Percentiles rank a stretch among this genome's conserved stretches.
Conservation (phyloP, 768 basidiomycete species). For the Cubamyces lactineus region DNA sequence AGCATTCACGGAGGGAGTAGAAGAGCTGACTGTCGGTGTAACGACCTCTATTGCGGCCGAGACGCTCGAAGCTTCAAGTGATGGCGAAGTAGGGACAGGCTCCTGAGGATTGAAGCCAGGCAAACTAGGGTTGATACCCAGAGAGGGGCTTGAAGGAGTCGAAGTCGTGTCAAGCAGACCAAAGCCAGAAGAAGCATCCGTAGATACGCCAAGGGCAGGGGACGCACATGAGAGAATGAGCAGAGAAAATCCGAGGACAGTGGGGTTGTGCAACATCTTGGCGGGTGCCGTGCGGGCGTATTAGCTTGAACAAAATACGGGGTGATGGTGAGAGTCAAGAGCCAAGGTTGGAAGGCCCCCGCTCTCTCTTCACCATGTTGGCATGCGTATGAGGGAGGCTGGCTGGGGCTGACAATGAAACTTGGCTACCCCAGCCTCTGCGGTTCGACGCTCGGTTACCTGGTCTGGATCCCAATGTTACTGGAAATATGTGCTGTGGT, state of each 20-base stretch:
- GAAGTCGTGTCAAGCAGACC: background rate
- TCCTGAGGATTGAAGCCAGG: background rate
- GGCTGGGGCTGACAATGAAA: background rate
- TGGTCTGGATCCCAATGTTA: background rate
- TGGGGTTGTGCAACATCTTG: conserved; percentile 14
- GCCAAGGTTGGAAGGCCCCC: background rate
- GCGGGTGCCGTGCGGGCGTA: conserved; percentile 30
- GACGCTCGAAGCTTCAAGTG: too few species aligned
- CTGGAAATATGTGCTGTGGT: background rate
- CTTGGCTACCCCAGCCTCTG: background rate
- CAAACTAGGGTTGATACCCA: conserved; percentile 3
- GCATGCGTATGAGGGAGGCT: background rate
- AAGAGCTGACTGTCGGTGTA: too few species aligned
- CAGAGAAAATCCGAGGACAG: conserved; percentile 23
- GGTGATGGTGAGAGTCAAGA: background rate
- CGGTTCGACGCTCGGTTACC: background rate
- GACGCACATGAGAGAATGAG: conserved; percentile 25
- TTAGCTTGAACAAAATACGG: background rate
- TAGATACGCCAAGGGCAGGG: conserved; percentile 14
- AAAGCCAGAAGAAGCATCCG: background rate
- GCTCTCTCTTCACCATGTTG: too few species aligned
- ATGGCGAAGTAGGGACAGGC: background rate
- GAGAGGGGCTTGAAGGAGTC: conserved; percentile 9
- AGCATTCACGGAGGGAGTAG: too few species aligned
- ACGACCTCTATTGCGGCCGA: too few species aligned